Base-by-base conservation (phyloP, 2,329 filamentous ascomycete species). In the Diplodia intermedia region DNA sequence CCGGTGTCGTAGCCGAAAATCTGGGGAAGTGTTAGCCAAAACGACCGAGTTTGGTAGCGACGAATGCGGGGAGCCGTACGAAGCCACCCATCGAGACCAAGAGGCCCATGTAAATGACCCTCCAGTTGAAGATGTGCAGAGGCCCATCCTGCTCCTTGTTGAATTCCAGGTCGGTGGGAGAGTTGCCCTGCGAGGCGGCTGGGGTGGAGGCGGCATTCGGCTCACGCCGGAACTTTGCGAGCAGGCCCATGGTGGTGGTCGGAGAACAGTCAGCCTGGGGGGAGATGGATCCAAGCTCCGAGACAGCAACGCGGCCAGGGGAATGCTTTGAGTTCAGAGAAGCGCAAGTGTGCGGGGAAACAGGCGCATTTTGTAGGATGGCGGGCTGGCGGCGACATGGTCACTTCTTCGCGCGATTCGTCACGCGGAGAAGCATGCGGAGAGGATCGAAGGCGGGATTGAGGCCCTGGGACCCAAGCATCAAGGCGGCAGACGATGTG, bases 1-100 rank as follows among this genome's bases (percentile, higher is more conserved):
- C 67, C 67, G 26, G 68, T 68, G 40, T 78, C 76, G 55, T 79
- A 78, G 15, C 77, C 76, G 43, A 76, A 76, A 55, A 76, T 77
- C 60, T 63, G 29, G n/a, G 20, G 31, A 53, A 63, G 31, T 49
- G 62, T 65, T 8, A 65, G 62, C 38, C 14, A 15, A 23, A 7
- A 11, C 3, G 8, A 11, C 14, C n/a, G 9, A 52, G 26, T 31
- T 3, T 7, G 18, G n/a, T 7, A 31, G 11, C 12, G 33, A 20
- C 1, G 18, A 9, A 20, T 23, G 47, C 18, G 20, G 43, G 38
- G 31, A 29, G n/a, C 47, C 63, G 12, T 66, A 66, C 65, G 33
- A 75, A 78, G 33, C 77, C 76, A 15, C 77, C 77, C 75, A 79
- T 78, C 0, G 75, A 77, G 0, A 78, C 77, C 53, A 78, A 71